Base-by-base conservation (phyloP, 139 green algal species). In the Ettlia oleoabundans region DNA sequence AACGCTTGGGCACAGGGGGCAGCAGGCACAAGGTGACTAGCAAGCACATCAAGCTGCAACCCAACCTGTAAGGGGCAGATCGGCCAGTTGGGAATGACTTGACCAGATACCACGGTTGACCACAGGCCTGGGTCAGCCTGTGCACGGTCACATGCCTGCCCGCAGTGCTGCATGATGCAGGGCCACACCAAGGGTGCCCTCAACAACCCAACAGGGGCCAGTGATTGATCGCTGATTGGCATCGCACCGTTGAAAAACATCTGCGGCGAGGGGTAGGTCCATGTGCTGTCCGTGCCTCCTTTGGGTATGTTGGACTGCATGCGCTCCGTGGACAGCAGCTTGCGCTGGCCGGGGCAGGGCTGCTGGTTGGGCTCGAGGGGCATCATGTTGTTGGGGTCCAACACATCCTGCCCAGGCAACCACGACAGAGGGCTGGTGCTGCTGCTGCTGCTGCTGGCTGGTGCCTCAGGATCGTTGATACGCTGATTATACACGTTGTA, bases 231-330 rank as follows among this genome's bases (percentile, higher is more conserved):
- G n/a, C n/a, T n/a, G n/a, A n/a, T n/a, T 58, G 47, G 47, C 47
- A 10, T 58, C 88, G 62, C 81, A 96, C 93, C 93, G 84, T 99
- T 99, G 88, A 95, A 99, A 52, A 99, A 98, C 96, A 99, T 99
- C 81, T 98, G 95, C 9, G 96, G 94, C 28, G 94, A 98, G 9
- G 96, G 96, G 75, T 98, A 99, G 0, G 90, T 38, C 96, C 96
- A 99, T 1, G 92, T 97, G 33, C 26, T 64, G 1, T 90, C 81
- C 33, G 94, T 96, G 42, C 95, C 95, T 42, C 94, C 93, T 81
- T 99, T 99, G 30, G 95, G 95, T 63, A 99, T 99, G 42, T 65
- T 97, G 24, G 89, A 95, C 7, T 73, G 38, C 4, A 93, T 71
- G 5, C 96, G 83, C 1, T 94, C 86, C 1, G 89, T 95, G 41